phyloP scores from a whole-genome alignment of 2,329 filamentous ascomycete genomes.

The Colletotrichum sp. region DNA sequence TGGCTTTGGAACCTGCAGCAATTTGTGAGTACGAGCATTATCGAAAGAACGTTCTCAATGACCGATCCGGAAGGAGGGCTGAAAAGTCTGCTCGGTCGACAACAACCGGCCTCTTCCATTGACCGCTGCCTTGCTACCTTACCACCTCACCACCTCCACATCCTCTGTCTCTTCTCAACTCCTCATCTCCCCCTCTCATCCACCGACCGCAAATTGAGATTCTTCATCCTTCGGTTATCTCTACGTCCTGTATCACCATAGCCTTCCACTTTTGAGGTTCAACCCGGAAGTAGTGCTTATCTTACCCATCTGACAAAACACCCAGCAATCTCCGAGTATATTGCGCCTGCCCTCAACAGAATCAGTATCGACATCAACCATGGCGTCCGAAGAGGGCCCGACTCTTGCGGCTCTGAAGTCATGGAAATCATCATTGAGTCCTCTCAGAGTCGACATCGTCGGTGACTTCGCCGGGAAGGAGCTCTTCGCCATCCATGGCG shows the following conservation, averaged over 20 bases:
- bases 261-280: background rate
- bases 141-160: background rate
- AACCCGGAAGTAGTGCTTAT: background rate
- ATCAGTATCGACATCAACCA: background rate
- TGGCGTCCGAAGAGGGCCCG: background rate
- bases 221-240: background rate
- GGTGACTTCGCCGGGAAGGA: constrained; percentile 79
- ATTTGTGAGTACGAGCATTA: no score
- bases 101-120: background rate
- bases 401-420: background rate
- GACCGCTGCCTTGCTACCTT: background rate
- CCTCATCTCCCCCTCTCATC: background rate
- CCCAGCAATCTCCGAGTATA: background rate
- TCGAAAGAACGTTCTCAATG: background rate
- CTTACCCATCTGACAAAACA: background rate
- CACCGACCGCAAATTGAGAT: background rate
- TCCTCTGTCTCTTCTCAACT: background rate
- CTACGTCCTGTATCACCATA: background rate
- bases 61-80: background rate
- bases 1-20: no score
- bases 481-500: constrained; percentile 75
- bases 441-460: constrained; percentile 65
- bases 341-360: background rate
- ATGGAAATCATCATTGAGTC: constrained; percentile 12
- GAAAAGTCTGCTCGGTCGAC: background rate